Conservation (phyloP, 225 moss, liverwort and hornwort genomes). For the Marchantia paleacea region DNA sequence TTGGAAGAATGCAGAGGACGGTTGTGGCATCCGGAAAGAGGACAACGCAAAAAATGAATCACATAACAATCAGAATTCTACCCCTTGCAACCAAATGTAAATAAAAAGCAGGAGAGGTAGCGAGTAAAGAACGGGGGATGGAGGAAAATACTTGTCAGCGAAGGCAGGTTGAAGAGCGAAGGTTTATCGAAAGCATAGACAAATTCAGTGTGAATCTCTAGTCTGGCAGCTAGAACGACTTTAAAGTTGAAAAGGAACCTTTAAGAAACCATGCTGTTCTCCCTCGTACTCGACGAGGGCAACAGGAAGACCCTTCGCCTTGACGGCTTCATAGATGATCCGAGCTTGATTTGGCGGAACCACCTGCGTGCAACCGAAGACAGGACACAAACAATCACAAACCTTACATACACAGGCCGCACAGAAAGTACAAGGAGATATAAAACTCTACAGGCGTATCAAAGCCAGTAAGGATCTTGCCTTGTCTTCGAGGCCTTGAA, state of each 20-base stretch:
- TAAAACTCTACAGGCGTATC: neutral
- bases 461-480: constrained; percentile 22
- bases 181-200: neutral
- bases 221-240: neutral
- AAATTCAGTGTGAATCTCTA: neutral
- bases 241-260: constrained; percentile 26
- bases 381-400: neutral
- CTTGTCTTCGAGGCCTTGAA: constrained; percentile 96
- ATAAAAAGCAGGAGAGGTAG: no score
- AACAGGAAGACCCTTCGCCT: constrained; percentile 71
- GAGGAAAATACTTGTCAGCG: no score
- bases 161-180: no score
- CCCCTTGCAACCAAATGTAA: no score
- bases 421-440: no score
- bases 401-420: neutral
- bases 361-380: constrained; percentile 39
- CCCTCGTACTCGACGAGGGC: constrained; percentile 90
- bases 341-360: constrained; percentile 87
- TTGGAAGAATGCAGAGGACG: no score
- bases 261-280: constrained; percentile 82
- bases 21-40: no score
- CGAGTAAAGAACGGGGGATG: no score
- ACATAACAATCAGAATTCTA: no score
- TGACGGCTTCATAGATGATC: constrained; percentile 79
- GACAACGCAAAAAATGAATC: no score